Percentiles rank a stretch among this genome's conserved stretches.
These are phyloP conservation scores for Streptanthus diversifolius DNA, from an alignment of 345 rosid species.

Conservation along the genomic window DNA sequence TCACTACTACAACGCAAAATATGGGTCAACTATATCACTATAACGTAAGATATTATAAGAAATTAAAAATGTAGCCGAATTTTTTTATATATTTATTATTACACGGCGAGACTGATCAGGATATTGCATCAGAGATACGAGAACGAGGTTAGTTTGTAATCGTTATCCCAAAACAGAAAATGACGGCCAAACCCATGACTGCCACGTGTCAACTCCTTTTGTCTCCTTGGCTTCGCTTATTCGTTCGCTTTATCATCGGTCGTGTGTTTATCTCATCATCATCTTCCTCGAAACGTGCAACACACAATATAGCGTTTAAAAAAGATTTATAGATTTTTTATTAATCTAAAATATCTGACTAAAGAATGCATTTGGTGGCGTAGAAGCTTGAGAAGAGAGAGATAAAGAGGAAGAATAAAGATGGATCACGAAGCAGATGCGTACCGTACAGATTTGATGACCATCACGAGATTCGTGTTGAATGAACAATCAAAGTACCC, in stretches of 20 bases:
- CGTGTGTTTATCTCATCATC: constrained; percentile 31
- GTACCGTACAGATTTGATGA: constrained; percentile 90
- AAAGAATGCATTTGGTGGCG: background rate
- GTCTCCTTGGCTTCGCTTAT: background rate
- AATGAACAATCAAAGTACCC: constrained; percentile 89
- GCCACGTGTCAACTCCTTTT: constrained; percentile 62
- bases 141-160: constrained; percentile 3
- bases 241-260: constrained; percentile 2
- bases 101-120: too few species aligned
- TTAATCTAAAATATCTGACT: background rate
- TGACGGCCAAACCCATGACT: constrained; percentile 43
- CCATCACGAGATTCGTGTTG: constrained; percentile 80
- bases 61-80: too few species aligned
- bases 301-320: background rate
- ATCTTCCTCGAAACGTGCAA: constrained; percentile 37
- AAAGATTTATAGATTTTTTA: background rate
- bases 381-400: background rate
- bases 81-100: too few species aligned
- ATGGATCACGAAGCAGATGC: constrained; percentile 96
- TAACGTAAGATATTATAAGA: too few species aligned
- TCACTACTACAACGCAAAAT: too few species aligned
- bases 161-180: constrained; percentile 34
- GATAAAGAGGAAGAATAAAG: constrained; percentile 8
- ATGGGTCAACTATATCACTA: too few species aligned
- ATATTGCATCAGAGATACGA: background rate